Evolutionary conservation across 805 yeast species (phyloP), one percentile per base, ranked within the genome.

Genomic region (Pichia deserticola): DNA sequence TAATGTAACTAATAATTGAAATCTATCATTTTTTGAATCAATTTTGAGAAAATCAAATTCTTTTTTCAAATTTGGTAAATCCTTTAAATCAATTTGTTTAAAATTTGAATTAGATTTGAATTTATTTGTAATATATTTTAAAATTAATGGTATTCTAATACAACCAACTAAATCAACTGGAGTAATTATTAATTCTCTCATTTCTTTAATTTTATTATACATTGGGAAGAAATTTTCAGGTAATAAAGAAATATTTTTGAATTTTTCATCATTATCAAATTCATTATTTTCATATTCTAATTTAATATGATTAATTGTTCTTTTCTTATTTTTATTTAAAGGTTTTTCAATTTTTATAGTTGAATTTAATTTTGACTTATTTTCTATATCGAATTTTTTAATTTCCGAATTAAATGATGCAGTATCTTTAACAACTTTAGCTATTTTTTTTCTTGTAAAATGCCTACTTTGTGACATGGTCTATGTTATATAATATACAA

Each of bases 131-230:
- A 59, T 53, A 4, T 59, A 67, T 7, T 75, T 66, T 15, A 78
- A 68, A 5, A 73, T 64, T 27, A 70, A 67, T 0, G 82, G 79
- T 44, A 78, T 71, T 32, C 73, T 71, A 28, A 85, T 89, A 63
- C 96, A 89, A 6, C 97, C 97, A 77, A 87, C 81, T 0, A 81
- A 74, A 61, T 90, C 97, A 2, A 90, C 97, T 0, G 97, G 97
- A 0, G 97, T 81, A n/a, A 68, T 65, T 12, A 84, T 73, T 45
- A 73, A 71, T 4, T 73, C 57, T 51, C 97, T 72, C 93, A 89
- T 86, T 27, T 65, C 68, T 48, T 81, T 80, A 35, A 89, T 71
- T 51, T 72, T 77, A 45, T 79, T 69, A 58, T 84, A 85, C 42
- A 84, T 76, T 2, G 73, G 69, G 51, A 68, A 64, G 70, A 85